Evolutionary conservation across 805 yeast genomes (phyloP).

Genomic region (Pichia heedii): DNA sequence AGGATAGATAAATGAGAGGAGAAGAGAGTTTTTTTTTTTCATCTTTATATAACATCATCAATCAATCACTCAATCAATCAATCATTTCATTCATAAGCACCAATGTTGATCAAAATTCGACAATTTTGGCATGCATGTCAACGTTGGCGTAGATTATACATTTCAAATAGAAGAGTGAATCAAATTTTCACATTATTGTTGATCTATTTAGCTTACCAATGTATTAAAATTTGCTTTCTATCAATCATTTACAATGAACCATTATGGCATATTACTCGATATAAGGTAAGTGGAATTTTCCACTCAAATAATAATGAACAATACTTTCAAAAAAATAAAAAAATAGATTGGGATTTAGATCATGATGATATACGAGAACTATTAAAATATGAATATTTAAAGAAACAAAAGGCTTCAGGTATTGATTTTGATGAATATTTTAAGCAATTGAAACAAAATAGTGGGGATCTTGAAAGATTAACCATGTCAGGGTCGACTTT

Average conservation of each 20-base stretch:
- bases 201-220: not conserved
- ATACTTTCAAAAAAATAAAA: not conserved
- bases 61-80: too few relatives aligned
- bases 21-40: too few relatives aligned
- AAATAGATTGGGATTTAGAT: not conserved
- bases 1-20: too few relatives aligned
- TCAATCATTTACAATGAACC: not conserved
- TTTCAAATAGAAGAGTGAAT: not conserved
- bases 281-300: not conserved
- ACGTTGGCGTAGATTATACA: not conserved
- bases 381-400: constrained; percentile 9
- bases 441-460: not conserved
- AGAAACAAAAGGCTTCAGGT: constrained; percentile 6
- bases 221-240: not conserved
- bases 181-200: not conserved
- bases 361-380: constrained; percentile 6
- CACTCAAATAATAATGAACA: not conserved
- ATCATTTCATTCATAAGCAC: too few relatives aligned
- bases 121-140: not conserved
- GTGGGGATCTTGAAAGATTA: not conserved
- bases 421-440: constrained; percentile 5
- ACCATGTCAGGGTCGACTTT: not conserved
- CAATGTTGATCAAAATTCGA: not conserved
- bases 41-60: too few relatives aligned
- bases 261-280: constrained; percentile 9